Percentiles rank a stretch among this genome's conserved stretches.
phyloP scores from a whole-genome alignment of 257 asterid species.

The Solanum megistacrolobum region DNA sequence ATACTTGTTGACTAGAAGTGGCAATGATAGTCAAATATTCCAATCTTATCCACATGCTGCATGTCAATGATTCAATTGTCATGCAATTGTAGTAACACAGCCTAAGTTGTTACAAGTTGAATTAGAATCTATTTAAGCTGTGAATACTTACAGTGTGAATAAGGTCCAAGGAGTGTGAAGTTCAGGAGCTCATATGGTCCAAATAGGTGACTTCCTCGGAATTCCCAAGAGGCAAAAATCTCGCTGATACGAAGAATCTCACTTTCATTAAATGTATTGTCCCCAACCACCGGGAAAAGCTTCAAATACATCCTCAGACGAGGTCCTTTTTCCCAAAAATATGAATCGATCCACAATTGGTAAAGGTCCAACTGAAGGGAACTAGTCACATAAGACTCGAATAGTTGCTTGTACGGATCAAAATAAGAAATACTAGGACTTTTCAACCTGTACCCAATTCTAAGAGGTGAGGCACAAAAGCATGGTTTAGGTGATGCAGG shows the following conservation, averaged over 20 bases:
- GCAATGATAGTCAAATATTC: not conserved
- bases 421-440: constrained; percentile 43
- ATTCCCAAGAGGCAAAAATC: constrained; percentile 25
- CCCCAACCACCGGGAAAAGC: constrained; percentile 27
- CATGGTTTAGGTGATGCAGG: constrained; percentile 29
- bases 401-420: constrained; percentile 20
- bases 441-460: constrained; percentile 40
- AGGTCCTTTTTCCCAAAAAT: constrained; percentile 37
- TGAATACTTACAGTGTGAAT: constrained; percentile 23
- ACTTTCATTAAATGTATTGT: constrained; percentile 22
- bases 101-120: not conserved
- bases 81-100: not conserved
- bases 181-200: constrained; percentile 51
- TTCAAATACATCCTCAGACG: constrained; percentile 40
- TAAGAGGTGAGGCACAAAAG: constrained; percentile 43
- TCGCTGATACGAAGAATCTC: constrained; percentile 24
- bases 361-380: constrained; percentile 20
- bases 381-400: constrained; percentile 19
- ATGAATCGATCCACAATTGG: constrained; percentile 30
- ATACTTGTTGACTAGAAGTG: not conserved
- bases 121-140: not conserved
- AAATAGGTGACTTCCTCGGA: constrained; percentile 22
- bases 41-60: not conserved
- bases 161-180: constrained; percentile 42
- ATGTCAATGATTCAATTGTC: not conserved